Base-by-base conservation (phyloP, 164 flowering plant genomes). In the Macadamia tetraphylla region DNA sequence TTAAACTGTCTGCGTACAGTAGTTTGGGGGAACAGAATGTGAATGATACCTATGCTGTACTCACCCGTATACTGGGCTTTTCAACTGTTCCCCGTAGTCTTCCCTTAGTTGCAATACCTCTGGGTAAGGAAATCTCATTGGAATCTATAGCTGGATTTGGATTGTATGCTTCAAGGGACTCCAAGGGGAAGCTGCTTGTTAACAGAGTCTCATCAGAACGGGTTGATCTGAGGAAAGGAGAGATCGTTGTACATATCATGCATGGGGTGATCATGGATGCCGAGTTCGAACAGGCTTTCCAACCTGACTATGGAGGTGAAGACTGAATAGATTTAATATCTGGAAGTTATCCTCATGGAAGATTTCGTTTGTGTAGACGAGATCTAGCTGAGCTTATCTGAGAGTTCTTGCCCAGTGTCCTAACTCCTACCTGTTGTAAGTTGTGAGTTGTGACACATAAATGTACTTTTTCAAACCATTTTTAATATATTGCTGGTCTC, bases 231-330 rank as follows among this genome's bases (percentile, higher is more conserved):
- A 78, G 69, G 70, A 81, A 62, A 75, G 77, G 82, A 62, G 81
- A 85, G 76, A 70, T 79, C 12, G 77, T 90, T 62, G 78, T 90
- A n/a, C 93, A 94, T 82, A 52, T 90, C 0, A 94, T 94, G 88
- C 78, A 86, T 81, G 97, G 98, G 35, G 93, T 83, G 7, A 76
- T 94, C 46, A 87, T 91, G 92, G 98, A 93, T 81, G 77, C 91
- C 23, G 91, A 86, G 30, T 91, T 93, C 71, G 85, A 82, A 70
- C 87, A 85, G 64, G 83, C 98, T 0, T 69, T 90, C 65, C 72
- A 30, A 64, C 80, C 77, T 66, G 90, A 83, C 68, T 29, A 79
- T 43, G 79, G 73, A 53, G 83, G 73, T 44, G 83, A 76, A 70
- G 72, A 78, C 18, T 74, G 60, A 69, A 29, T 49, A 46, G 12